Conservation (phyloP, 495 filamentous ascomycete species). For the Recurvomyces mirabilis region DNA sequence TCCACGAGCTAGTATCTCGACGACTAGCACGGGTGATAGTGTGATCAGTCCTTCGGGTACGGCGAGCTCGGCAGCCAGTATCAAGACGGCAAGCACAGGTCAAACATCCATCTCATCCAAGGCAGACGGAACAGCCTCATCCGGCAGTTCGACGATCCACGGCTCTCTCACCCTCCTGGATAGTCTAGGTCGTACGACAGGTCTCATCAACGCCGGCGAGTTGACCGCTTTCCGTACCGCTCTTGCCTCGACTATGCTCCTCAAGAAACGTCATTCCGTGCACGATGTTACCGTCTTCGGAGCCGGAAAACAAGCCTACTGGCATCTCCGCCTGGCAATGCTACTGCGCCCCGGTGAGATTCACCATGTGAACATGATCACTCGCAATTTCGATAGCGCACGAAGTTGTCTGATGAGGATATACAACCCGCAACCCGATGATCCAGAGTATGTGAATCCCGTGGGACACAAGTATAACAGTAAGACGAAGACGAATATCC, state of each 20-base stretch:
- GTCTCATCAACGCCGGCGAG: conserved; percentile 72
- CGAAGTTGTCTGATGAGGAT: conserved; percentile 46
- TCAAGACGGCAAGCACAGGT: conserved; percentile 20
- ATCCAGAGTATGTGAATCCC: conserved; percentile 11
- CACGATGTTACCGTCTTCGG: conserved; percentile 75
- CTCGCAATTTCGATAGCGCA: conserved; percentile 55
- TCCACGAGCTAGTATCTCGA: conserved; percentile 22
- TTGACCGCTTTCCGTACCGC: conserved; percentile 92
- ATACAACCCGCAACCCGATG: conserved; percentile 32
- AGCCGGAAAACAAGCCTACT: conserved; percentile 82
- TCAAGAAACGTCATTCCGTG: conserved; percentile 57
- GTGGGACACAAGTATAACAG: conserved; percentile 27
- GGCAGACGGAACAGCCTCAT: conserved; percentile 17
- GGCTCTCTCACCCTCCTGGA: conserved; percentile 70
- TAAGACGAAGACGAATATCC: conserved; percentile 53
- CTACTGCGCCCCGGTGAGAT: conserved; percentile 61
- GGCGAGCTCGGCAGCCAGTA: conserved; percentile 9
- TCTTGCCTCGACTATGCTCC: conserved; percentile 61
- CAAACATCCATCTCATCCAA: conserved; percentile 24
- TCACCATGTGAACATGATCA: conserved; percentile 67
- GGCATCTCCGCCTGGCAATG: conserved; percentile 78
- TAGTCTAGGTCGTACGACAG: conserved; percentile 55
- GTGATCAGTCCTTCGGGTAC: conserved; percentile 19
- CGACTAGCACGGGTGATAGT: not conserved
- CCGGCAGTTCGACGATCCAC: conserved; percentile 47